Percentiles rank a stretch among this genome's conserved stretches.
These are phyloP conservation scores for Aspergillus sp. DNA, from an alignment of 2,329 filamentous ascomycete species.

Conservation along the genomic window DNA sequence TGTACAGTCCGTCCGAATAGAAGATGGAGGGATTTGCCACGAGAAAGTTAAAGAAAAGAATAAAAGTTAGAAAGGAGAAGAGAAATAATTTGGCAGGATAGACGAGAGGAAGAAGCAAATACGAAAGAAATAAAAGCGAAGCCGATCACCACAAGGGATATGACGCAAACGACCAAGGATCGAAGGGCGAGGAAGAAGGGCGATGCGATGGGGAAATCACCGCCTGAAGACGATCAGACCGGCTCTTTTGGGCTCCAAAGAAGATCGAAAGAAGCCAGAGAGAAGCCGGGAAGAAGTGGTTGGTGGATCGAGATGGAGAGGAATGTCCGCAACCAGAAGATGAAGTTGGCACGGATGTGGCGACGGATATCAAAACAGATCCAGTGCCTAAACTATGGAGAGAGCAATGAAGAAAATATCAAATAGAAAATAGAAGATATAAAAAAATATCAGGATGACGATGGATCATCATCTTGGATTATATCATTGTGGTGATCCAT, in stretches of 20 bases:
- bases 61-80: neutral
- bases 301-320: neutral
- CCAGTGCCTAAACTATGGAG: no score
- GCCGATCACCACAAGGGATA: neutral
- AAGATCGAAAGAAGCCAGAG: no score
- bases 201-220: no score
- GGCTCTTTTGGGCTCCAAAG: no score
- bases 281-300: neutral
- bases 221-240: no score
- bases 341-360: neutral
- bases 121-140: neutral
- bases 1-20: neutral
- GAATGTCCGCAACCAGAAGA: neutral
- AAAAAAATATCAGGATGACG: neutral
- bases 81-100: neutral
- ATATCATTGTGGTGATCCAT: no score
- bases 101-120: constrained; percentile 1
- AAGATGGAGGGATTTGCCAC: constrained; percentile 9
- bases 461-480: no score
- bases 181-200: no score
- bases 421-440: neutral
- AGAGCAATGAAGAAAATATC: neutral
- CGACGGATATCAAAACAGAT: neutral
- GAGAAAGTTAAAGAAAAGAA: constrained; percentile 1
- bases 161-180: constrained; percentile 1